Base-by-base conservation (phyloP, 345 rosid species). In the Citrus unshiu region DNA sequence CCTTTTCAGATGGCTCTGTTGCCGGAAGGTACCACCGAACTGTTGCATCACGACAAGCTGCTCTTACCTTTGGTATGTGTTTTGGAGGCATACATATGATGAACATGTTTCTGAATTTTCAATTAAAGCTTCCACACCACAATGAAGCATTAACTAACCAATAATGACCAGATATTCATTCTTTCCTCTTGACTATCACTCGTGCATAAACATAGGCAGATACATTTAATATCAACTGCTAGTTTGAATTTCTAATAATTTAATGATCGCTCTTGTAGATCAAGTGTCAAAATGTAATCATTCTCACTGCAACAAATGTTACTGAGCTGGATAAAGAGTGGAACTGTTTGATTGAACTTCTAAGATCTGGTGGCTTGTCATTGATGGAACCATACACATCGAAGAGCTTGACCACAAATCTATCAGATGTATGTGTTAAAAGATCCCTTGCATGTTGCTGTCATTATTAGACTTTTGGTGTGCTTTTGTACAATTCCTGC, bases 21-120 rank as follows among this genome's bases (percentile, higher is more conserved):
- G 86, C 99, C 99, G 0, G 99, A 94, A 87, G 97, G 97, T 68
- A 91, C 93, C 74, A 94, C 99, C 22, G 98, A 94, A 83, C 81
- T 96, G 70, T 80, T 96, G 85, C 98, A 93, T 85, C 97, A 94
- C 80, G 93, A 94, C 79, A 89, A 86, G 89, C 92, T 94, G 81
- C 79, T 87, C 16, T 89, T 96, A 63, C 99, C 99, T 81, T 78
- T 94, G 95, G 99, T 96, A 87, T 63, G 84, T 83, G n/a, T 78
- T 70, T 64, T 39, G 79, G 81, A 71, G 75, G 67, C 82, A 82
- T 67, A 49, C 59, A 1, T 7, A 3, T 56, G 54, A 60, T 54
- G 67, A 27, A 12, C 40, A 70, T 54, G 51, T 22, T 65, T 46
- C 29, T 54, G 35, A 22, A 66, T 35, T 72, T 64, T 69, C 62